Evolutionary conservation across 2,329 filamentous ascomycete genomes (phyloP), one percentile per base, ranked within the genome.

Genomic region (Colletotrichum horii): DNA sequence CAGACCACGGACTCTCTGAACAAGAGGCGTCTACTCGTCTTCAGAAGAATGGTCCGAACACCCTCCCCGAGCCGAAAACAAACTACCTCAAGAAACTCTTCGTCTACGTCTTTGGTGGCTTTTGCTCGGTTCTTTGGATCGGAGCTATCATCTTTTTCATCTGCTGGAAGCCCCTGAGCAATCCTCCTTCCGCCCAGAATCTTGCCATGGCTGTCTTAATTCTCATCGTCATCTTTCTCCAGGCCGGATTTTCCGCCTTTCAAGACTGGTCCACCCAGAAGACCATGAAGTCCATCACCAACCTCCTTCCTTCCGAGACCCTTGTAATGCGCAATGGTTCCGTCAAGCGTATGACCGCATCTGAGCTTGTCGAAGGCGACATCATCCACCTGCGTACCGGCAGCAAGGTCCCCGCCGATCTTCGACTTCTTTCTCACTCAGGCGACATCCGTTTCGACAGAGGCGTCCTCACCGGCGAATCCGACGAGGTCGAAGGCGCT

Each of bases 211-310:
- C 87, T 6, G 84, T 88, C 64, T 82, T 89, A 2, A 83, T 89
- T 43, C 78, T 88, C 78, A 85, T 88, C 60, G 87, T 88, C 76
- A 88, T 88, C 71, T 78, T 86, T 34, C 83, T 88, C 1, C 87
- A 88, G 73, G 87, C 87, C 38, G 80, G 80, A 34, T 88, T 88
- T 78, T 86, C 85, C 0, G 86, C 85, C 8, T 88, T 88, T 62
- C 85, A 88, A 78, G 87, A 88, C 70, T 88, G 86, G 85, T 88
- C 86, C 1, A 88, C 86, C 2, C 81, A 82, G 22, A 83, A 84
- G 60, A 87, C 85, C 0, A 88, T 89, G 85, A 85, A 87, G 22
- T 86, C 87, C 32, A 89, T 89, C 66, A 82, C 85, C 4, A 84
- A 87, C 71, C 79, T 89, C 15, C 75, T 89, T 0, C 88, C 88